Evolutionary conservation across 345 rosid species (phyloP).

Genomic region (Syzygium oleosum): DNA sequence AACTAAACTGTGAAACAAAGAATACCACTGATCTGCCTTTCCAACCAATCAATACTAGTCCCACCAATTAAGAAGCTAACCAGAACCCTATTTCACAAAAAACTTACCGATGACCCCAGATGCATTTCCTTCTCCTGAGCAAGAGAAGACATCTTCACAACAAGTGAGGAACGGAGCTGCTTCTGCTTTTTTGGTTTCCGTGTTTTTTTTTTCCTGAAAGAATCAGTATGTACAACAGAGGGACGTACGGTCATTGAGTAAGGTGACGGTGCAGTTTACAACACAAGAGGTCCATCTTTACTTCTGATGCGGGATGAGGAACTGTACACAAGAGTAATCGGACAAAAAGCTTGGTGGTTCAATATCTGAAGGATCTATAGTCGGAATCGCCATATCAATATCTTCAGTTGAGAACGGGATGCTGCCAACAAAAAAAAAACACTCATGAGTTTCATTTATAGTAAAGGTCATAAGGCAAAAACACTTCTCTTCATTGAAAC

Average conservation of each 20-base stretch:
- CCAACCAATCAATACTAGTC: neutral
- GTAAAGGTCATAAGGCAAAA: neutral
- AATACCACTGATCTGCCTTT: neutral
- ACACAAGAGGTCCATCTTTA: neutral
- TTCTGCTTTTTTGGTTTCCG: neutral
- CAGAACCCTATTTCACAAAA: neutral
- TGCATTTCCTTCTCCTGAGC: neutral
- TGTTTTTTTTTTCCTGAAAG: neutral
- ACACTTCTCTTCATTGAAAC: neutral
- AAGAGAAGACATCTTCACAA: neutral
- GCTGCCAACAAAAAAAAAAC: constrained; percentile 30
- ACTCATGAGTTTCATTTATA: neutral
- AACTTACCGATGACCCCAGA: neutral
- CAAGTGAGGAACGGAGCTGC: neutral
- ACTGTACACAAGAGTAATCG: constrained; percentile 62
- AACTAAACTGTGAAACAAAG: neutral
- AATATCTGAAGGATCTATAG: constrained; percentile 59
- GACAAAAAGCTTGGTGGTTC: constrained; percentile 48
- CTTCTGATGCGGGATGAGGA: constrained; percentile 22
- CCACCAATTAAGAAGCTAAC: neutral
- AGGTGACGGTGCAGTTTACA: neutral
- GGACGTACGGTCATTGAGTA: neutral
- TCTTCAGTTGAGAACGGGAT: constrained; percentile 95
- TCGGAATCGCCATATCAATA: constrained; percentile 86
- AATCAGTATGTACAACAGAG: neutral